Conservation (phyloP, 2,329 filamentous ascomycete genomes). For the Penicillium sp. region DNA sequence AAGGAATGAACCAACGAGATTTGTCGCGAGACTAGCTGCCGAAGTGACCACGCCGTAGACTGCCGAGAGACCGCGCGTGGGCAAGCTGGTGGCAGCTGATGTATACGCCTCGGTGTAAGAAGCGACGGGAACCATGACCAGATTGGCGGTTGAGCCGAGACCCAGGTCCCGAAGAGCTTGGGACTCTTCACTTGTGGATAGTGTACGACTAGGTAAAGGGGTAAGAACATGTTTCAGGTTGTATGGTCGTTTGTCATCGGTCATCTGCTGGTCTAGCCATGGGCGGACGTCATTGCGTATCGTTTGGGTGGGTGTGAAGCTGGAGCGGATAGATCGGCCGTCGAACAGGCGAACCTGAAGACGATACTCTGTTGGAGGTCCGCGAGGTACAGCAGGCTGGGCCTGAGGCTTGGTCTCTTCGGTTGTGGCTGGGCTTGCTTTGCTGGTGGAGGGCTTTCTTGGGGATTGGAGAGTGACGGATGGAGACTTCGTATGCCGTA, state of each 20-base stretch:
- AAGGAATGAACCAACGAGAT: slow-evolving; percentile 40
- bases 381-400: slow-evolving; percentile 11
- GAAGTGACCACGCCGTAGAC: slow-evolving; percentile 41
- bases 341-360: slow-evolving; percentile 80
- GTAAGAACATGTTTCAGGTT: slow-evolving; percentile 78
- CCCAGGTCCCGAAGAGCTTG: slow-evolving; percentile 63
- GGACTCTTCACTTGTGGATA: slow-evolving; percentile 70
- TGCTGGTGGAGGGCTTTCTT: slow-evolving; percentile 1
- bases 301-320: slow-evolving; percentile 60
- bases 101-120: slow-evolving; percentile 56
- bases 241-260: slow-evolving; percentile 59
- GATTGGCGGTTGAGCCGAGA: slow-evolving; percentile 70
- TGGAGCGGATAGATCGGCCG: slow-evolving; percentile 68
- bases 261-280: slow-evolving; percentile 66
- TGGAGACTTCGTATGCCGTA: slow-evolving; percentile 38
- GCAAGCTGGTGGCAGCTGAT: slow-evolving; percentile 32
- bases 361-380: slow-evolving; percentile 44
- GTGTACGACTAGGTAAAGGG: slow-evolving; percentile 66
- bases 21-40: slow-evolving; percentile 38
- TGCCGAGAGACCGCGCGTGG: slow-evolving; percentile 38
- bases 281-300: slow-evolving; percentile 62
- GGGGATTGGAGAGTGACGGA: slow-evolving; percentile 4
- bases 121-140: slow-evolving; percentile 70
- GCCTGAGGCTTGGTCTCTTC: slow-evolving; percentile 10
- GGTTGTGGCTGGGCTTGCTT: background rate